These are phyloP conservation scores for Suillus subaureus DNA, from an alignment of 768 basidiomycete genomes.

Conservation along the genomic window DNA sequence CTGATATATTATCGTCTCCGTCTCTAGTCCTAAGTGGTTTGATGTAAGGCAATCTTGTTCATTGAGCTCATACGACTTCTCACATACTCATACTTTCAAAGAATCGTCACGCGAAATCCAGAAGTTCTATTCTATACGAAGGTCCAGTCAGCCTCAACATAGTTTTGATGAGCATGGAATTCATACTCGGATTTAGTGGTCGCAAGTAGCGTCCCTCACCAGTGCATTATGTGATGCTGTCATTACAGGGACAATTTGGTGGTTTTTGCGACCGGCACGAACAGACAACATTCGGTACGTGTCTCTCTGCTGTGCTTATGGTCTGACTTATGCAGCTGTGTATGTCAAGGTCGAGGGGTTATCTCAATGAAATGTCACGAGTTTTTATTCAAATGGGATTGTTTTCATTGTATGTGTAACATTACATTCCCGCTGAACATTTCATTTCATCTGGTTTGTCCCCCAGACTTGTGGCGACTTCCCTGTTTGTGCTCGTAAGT, in stretches of 20 bases:
- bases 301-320: background rate
- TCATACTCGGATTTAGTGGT: constrained; percentile 9
- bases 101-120: constrained; percentile 14
- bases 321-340: constrained; percentile 2
- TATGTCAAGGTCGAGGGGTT: constrained; percentile 3
- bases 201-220: constrained; percentile 10
- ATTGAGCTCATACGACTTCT: background rate
- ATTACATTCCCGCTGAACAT: background rate
- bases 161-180: too few species aligned
- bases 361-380: constrained; percentile 16
- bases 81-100: constrained; percentile 2
- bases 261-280: constrained; percentile 17
- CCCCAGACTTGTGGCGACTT: constrained; percentile 11
- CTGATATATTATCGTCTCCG: background rate
- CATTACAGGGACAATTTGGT: constrained; percentile 19
- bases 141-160: constrained; percentile 12
- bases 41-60: background rate
- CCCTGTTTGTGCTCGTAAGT: constrained; percentile 18
- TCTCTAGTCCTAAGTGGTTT: constrained; percentile 7
- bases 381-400: constrained; percentile 23
- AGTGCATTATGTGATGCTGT: constrained; percentile 22
- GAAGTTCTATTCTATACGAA: background rate
- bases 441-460: background rate
- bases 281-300: constrained; percentile 16
- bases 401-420: constrained; percentile 18